Evolutionary conservation across 176 grass and related monocot genomes (phyloP).

Genomic region (Eleusine coracana): DNA sequence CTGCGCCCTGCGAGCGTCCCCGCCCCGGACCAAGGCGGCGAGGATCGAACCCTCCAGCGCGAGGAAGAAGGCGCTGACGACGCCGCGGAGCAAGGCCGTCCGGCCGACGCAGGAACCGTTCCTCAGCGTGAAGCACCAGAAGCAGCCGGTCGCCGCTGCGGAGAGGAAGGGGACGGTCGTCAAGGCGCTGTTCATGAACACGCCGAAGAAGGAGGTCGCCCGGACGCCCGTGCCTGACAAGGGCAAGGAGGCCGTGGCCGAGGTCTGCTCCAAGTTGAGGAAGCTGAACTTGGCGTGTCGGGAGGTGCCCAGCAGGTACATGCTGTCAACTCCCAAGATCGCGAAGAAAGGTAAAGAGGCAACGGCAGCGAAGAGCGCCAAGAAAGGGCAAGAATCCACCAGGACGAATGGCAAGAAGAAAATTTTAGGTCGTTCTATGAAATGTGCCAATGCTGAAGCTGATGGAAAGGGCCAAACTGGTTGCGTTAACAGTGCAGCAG

Average conservation of each 20-base stretch:
- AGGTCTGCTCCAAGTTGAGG: conserved; percentile 55
- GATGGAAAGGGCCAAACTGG: conserved; percentile 13
- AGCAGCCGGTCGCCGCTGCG: conserved; percentile 22
- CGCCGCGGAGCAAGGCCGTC: conserved; percentile 42
- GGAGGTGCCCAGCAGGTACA: conserved; percentile 83
- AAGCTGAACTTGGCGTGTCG: conserved; percentile 56
- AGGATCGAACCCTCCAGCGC: conserved; percentile 22
- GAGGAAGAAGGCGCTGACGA: conserved; percentile 56
- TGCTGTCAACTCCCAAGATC: conserved; percentile 39
- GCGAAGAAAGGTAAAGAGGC: conserved; percentile 48
- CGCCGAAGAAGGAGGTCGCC: conserved; percentile 45
- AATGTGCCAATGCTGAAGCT: conserved; percentile 31
- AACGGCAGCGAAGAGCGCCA: conserved; percentile 1
- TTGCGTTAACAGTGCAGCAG: not conserved
- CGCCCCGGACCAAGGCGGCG: conserved; percentile 40
- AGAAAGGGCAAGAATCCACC: conserved; percentile 37
- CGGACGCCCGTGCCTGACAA: conserved; percentile 28
- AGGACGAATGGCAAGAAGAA: conserved; percentile 46
- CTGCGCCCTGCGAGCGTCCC: conserved; percentile 42
- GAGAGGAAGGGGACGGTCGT: conserved; percentile 40
- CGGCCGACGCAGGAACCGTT: conserved; percentile 47
- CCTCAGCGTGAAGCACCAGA: conserved; percentile 54
- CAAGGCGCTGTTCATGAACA: conserved; percentile 57
- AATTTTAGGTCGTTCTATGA: conserved; percentile 39
- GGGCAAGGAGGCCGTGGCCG: conserved; percentile 32